Conservation (phyloP, 192 early-diverging fungal genomes). For the Blastocladiella britannica region DNA sequence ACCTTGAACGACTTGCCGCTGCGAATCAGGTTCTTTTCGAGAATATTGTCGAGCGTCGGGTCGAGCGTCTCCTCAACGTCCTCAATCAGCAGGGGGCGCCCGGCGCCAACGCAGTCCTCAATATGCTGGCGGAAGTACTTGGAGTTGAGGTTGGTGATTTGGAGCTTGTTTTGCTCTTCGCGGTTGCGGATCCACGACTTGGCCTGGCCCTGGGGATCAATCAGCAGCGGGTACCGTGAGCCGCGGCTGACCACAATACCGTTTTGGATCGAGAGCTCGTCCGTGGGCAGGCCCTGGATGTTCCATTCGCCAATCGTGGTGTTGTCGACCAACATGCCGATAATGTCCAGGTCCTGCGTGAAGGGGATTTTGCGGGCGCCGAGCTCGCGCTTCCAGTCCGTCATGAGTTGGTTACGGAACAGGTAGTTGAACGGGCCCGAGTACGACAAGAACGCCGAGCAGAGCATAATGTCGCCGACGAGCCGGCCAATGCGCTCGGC, state of each 20-base stretch:
- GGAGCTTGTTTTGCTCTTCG: conserved; percentile 40
- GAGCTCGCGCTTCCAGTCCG: conserved; percentile 59
- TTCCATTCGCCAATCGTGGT: conserved; percentile 85
- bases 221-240: conserved; percentile 90
- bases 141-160: conserved; percentile 24
- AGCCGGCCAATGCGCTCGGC: conserved; percentile 92
- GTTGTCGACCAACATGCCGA: conserved; percentile 73
- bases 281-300: conserved; percentile 55
- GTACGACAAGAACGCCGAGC: conserved; percentile 84
- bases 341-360: conserved; percentile 58
- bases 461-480: conserved; percentile 84
- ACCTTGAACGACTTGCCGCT: conserved; percentile 35
- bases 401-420: conserved; percentile 59
- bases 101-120: conserved; percentile 35
- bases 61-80: conserved; percentile 40
- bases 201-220: conserved; percentile 95
- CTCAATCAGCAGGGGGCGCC: conserved; percentile 38
- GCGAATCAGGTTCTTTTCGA: conserved; percentile 40
- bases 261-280: conserved; percentile 90
- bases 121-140: conserved; percentile 44
- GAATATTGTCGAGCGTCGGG: conserved; percentile 41
- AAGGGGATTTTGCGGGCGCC: conserved; percentile 41
- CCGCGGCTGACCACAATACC: conserved; percentile 88
- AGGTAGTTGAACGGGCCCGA: conserved; percentile 97
- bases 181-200: conserved; percentile 61